A percentile compares a stretch with the other conserved stretches of the same genome.
phyloP scores from a whole-genome alignment of 1,284 basidiomycete genomes.

The Butyriboletus appendiculatus region DNA sequence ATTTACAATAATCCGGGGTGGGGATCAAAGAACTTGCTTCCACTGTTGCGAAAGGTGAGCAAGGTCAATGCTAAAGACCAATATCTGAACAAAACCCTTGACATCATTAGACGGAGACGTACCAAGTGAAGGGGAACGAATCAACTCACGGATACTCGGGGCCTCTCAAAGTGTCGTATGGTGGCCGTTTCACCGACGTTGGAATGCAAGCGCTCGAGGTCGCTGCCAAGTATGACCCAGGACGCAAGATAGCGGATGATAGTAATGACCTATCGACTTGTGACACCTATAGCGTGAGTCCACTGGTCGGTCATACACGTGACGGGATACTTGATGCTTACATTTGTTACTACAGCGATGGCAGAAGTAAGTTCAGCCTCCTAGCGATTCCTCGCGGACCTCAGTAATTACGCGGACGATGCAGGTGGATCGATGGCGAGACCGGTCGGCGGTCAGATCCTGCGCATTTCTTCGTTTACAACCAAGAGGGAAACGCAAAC shows the following conservation, averaged over 20 bases:
- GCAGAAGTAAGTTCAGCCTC: conserved; percentile 16
- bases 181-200: conserved; percentile 26
- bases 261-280: conserved; percentile 30
- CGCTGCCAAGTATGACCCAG: conserved; percentile 30
- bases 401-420: background rate
- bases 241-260: conserved; percentile 27
- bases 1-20: conserved; percentile 51
- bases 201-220: conserved; percentile 33
- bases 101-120: conserved; percentile 26
- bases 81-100: background rate
- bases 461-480: conserved; percentile 22
- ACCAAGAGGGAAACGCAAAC: conserved; percentile 21
- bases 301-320: background rate
- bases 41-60: conserved; percentile 48
- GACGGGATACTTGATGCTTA: conserved; percentile 2
- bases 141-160: conserved; percentile 33
- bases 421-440: conserved; percentile 24
- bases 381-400: background rate
- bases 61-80: background rate
- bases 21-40: conserved; percentile 50
- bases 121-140: conserved; percentile 20
- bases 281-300: conserved; percentile 29
- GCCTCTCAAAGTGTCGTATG: conserved; percentile 35
- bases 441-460: conserved; percentile 26
- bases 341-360: conserved; percentile 10